A percentile compares a stretch with the other conserved stretches of the same genome.
Evolutionary conservation across 148 eudicot species (phyloP).

Genomic region (Vaccinium vitisidaea): DNA sequence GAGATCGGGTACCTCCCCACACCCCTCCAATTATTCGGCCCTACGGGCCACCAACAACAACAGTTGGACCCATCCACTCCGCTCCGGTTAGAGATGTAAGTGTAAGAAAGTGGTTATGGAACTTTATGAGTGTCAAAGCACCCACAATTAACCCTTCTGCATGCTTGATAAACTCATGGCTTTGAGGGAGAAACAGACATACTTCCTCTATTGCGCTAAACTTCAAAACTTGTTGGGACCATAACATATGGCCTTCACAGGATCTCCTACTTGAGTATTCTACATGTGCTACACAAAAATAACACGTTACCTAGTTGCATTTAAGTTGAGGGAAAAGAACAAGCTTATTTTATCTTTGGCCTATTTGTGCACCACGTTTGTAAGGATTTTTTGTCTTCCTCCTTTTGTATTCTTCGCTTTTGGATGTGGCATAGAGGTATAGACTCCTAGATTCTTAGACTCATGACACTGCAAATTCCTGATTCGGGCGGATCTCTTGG

Average conservation of each 20-base stretch:
- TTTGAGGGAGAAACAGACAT: not conserved
- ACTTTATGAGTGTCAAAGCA: not conserved
- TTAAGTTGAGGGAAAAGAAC: not conserved
- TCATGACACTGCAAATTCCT: not conserved
- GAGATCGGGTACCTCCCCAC: too few relatives aligned
- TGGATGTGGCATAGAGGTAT: not conserved
- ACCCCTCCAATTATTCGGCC: too few relatives aligned
- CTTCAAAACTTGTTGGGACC: not conserved
- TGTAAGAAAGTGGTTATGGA: too few relatives aligned
- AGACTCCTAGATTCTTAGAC: not conserved
- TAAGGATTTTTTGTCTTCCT: not conserved
- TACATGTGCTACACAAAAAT: not conserved
- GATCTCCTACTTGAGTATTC: not conserved
- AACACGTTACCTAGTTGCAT: not conserved
- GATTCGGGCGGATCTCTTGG: not conserved
- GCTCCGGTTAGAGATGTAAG: too few relatives aligned
- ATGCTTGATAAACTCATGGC: not conserved
- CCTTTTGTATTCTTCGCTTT: not conserved
- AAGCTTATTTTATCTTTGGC: not conserved
- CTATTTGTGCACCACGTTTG: not conserved
- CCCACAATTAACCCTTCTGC: constrained; percentile 4
- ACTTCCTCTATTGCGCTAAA: not conserved
- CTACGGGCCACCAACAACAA: too few relatives aligned
- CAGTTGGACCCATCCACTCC: too few relatives aligned
- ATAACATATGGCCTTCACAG: not conserved